phyloP scores from a whole-genome alignment of 73 alveolate genomes.

The Symbiodinium natans region DNA sequence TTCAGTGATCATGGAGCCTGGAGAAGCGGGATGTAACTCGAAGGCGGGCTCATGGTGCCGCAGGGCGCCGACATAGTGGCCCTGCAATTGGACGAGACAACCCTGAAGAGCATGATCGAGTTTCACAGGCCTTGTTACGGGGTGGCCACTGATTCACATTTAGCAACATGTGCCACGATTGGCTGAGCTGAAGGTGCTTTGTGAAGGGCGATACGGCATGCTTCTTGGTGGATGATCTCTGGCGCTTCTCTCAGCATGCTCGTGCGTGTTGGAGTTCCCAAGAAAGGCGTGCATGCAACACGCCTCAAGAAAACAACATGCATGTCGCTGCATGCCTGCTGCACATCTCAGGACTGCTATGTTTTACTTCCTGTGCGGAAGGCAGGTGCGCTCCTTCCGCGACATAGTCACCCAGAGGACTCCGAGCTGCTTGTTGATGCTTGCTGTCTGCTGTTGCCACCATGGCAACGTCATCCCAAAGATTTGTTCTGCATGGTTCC shows the following conservation, averaged over 20 bases:
- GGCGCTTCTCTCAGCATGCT: constrained; percentile 14
- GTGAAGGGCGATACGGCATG: constrained; percentile 59
- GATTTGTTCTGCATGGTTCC: no score
- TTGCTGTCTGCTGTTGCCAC: not conserved
- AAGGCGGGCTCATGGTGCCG: constrained; percentile 91
- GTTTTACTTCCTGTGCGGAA: constrained; percentile 57
- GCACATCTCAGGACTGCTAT: constrained; percentile 39
- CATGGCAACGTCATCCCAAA: no score
- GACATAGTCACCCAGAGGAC: constrained; percentile 39
- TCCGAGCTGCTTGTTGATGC: not conserved
- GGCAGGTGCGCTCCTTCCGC: constrained; percentile 92
- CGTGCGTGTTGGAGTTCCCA: not conserved
- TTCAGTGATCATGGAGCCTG: not conserved
- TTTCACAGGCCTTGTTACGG: not conserved
- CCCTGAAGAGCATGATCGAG: not conserved
- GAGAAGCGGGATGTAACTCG: not conserved
- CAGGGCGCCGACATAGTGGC: constrained; percentile 91
- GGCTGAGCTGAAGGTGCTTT: constrained; percentile 52
- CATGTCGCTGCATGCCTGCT: not conserved
- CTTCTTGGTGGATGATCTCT: constrained; percentile 66
- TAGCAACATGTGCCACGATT: no score
- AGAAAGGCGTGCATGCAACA: no score
- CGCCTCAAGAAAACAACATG: no score
- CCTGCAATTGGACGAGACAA: not conserved
- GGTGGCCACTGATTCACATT: no score